Evolutionary conservation across 306 rosid genomes (phyloP), one percentile per base, ranked within the genome.

Genomic region (Lupinus albus): DNA sequence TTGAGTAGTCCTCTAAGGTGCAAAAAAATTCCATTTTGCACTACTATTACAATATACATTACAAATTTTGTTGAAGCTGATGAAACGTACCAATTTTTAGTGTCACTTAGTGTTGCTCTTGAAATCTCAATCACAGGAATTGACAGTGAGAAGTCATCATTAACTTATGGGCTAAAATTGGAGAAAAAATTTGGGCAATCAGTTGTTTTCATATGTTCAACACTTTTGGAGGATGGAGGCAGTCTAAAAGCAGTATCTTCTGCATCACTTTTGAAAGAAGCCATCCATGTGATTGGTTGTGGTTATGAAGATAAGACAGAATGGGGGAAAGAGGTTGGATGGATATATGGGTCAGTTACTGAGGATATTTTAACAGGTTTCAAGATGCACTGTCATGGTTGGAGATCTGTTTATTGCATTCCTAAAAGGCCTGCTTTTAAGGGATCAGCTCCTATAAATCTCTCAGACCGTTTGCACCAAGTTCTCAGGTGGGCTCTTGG

Each of bases 221-320:
- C 91, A 1, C 88, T 87, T 0, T 77, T 80, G 84, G 96, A 88
- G 82, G 89, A 88, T 12, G 96, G 97, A 1, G 96, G 96, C 55
- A 73, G 85, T 73, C 90, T 80, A 10, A 83, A 73, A 72, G 88
- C 73, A 60, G 83, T 84, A 67, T 75, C 79, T 57, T 85, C 96
- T 38, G 89, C 92, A 65, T 88, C 95, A 1, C 94, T 91, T 20
- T 84, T 91, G 84, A 91, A 89, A 74, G 97, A 91, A 82, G 97
- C 96, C 70, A 87, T 91, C 57, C 97, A 91, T 67, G 97, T 91
- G 47, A 91, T 91, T 58, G 85, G 96, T 55, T 91, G 97, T 16
- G 97, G 97, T 74, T 91, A 91, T 62, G 97, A 91, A 78, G 97
- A 91, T 64, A 91, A 91, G 79, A 76, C 97, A 9, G 97, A 91